Conservation (phyloP, 2,329 filamentous ascomycete genomes). For the Scolecobasidium constrictum region DNA sequence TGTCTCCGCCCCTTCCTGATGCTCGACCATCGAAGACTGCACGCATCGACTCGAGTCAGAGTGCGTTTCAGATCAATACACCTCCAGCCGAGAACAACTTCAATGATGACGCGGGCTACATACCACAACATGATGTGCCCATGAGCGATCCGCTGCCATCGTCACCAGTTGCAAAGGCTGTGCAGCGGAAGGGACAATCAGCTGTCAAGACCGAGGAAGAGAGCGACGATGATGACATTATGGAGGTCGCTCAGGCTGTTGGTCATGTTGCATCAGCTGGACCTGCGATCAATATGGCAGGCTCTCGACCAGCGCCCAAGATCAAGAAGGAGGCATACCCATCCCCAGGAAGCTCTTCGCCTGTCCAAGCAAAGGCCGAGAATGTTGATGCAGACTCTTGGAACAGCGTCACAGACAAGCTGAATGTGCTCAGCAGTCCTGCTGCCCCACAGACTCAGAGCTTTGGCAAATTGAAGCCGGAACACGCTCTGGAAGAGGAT, state of each 20-base stretch:
- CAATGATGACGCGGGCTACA: conserved; percentile 46
- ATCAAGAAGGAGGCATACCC: conserved; percentile 55
- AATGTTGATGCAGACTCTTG: conserved; percentile 71
- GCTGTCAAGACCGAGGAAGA: conserved; percentile 50
- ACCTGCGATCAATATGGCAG: conserved; percentile 73
- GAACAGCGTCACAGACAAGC: conserved; percentile 74
- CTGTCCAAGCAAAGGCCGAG: conserved; percentile 43
- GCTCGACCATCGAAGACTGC: conserved; percentile 19
- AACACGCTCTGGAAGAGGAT: conserved; percentile 85
- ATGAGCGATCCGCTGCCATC: conserved; percentile 83
- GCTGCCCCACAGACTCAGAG: conserved; percentile 45
- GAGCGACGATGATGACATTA: conserved; percentile 69
- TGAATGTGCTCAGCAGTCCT: conserved; percentile 76
- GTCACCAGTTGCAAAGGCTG: conserved; percentile 71
- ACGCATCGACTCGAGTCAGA: conserved; percentile 16
- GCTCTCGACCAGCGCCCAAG: conserved; percentile 67
- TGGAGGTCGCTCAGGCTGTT: conserved; percentile 73
- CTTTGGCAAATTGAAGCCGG: conserved; percentile 71
- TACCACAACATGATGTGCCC: conserved; percentile 55
- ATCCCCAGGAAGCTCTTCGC: conserved; percentile 67
- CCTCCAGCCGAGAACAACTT: conserved; percentile 26
- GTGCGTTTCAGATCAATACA: conserved; percentile 34
- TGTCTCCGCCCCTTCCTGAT: conserved; percentile 61
- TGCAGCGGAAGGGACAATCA: conserved; percentile 55
- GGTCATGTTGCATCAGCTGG: conserved; percentile 52